Evolutionary conservation across 2,329 filamentous ascomycete genomes (phyloP), one percentile per base, ranked within the genome.

Genomic region (Pseudopithomyces chartarum): DNA sequence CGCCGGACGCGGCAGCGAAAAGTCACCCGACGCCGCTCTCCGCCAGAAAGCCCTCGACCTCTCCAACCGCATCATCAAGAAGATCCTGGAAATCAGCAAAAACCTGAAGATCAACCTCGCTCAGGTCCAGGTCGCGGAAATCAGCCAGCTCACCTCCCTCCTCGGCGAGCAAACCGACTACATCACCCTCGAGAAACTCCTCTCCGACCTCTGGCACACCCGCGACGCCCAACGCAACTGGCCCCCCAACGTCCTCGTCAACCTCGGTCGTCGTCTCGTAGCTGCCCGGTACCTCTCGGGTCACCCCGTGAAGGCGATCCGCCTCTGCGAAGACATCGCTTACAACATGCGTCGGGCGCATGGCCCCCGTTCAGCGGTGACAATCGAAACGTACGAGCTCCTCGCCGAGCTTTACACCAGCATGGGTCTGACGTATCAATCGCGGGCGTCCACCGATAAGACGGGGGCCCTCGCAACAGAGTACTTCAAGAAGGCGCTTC

Each of bases 311-410:
- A 71, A 71, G 20, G 70, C 70, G 6, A 71, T 74, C 48, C 64
- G 66, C 11, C 78, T 85, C 1, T 80, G 78, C 67, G 82, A 82
- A 63, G 80, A 82, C 64, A 83, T 85, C 55, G 80, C 80, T 38
- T 85, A 85, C 75, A 85, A 85, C 64, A 75, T 84, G 59, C 80
- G 80, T 11, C 80, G 82, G 20, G 81, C 82, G 6, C 81, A 82
- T 68, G 82, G 82, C 3, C 76, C 77, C 29, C 76, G 77, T 8
- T 78, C 82, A 43, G 74, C 75, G 0, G 73, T 79, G 26, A 83
- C 82, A 0, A 66, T 84, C 51, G 79, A 83, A 52, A 80, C 81
- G 61, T 81, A 77, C 58, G 78, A 79, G 60, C 71, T 84, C 11
- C 77, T 84, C 5, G 80, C 81, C 0, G 73, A 79, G 34, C 74